Evolutionary conservation across 805 yeast species (phyloP).

Genomic region (Candida nitratophila): DNA sequence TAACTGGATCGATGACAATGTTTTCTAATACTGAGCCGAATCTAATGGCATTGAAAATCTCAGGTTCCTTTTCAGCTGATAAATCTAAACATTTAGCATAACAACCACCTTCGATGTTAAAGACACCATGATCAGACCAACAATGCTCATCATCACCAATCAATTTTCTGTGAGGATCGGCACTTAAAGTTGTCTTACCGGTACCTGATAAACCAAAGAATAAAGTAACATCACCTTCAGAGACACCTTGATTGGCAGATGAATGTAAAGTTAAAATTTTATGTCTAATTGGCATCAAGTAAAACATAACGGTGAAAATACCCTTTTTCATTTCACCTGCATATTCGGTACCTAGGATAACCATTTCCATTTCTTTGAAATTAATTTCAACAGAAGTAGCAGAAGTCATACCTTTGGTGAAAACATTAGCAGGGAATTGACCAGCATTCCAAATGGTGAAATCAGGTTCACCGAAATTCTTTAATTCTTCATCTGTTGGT

Average conservation of each 20-base stretch:
- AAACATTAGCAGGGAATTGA: conserved; percentile 95
- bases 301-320: conserved; percentile 97
- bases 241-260: conserved; percentile 84
- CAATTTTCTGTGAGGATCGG: conserved; percentile 87
- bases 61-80: conserved; percentile 91
- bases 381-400: conserved; percentile 93
- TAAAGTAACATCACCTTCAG: conserved; percentile 80
- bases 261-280: conserved; percentile 91
- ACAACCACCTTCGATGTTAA: conserved; percentile 99
- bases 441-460: conserved; percentile 98
- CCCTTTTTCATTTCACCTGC: conserved; percentile 99
- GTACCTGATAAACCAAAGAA: conserved; percentile 98
- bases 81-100: conserved; percentile 95
- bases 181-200: conserved; percentile 95
- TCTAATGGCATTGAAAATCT: conserved; percentile 88
- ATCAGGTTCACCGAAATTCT: conserved; percentile 92
- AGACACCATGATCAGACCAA: conserved; percentile 97
- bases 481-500: conserved; percentile 86
- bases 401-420: conserved; percentile 96
- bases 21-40: conserved; percentile 95
- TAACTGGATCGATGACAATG: conserved; percentile 71
- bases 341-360: conserved; percentile 95
- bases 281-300: conserved; percentile 93
- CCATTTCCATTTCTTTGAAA: conserved; percentile 98
- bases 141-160: conserved; percentile 99